These are phyloP conservation scores for Wickerhamiella occidentalis DNA, from an alignment of 805 yeast genomes.

Conservation along the genomic window DNA sequence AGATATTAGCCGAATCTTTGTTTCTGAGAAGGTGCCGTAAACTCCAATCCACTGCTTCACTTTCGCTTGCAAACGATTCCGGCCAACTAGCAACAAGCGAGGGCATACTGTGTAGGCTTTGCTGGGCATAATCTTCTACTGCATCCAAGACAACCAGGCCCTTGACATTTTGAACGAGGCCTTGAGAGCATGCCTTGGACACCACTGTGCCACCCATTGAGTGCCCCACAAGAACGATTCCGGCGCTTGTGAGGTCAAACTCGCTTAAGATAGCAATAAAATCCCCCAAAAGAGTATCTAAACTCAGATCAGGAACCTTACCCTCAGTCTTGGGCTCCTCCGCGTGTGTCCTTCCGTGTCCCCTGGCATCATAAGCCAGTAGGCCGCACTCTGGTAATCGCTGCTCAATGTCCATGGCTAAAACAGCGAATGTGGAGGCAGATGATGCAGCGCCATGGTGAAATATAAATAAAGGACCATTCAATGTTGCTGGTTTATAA, in stretches of 20 bases:
- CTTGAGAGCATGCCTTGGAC: constrained; percentile 37
- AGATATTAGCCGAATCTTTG: constrained; percentile 49
- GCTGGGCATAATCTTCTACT: constrained; percentile 83
- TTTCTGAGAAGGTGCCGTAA: constrained; percentile 38
- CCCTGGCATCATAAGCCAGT: constrained; percentile 67
- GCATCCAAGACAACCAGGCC: constrained; percentile 81
- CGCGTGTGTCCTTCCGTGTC: constrained; percentile 50
- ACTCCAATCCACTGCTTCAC: constrained; percentile 68
- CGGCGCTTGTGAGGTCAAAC: constrained; percentile 13
- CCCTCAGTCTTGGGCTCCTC: neutral
- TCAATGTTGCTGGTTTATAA: constrained; percentile 37
- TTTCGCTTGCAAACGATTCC: constrained; percentile 36
- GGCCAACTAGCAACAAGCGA: constrained; percentile 60
- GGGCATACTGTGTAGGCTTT: constrained; percentile 55
- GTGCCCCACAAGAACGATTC: constrained; percentile 65
- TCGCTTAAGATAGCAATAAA: constrained; percentile 36
- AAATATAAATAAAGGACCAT: constrained; percentile 51
- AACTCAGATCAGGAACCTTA: constrained; percentile 29
- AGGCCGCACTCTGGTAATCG: constrained; percentile 43
- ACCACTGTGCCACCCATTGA: constrained; percentile 86
- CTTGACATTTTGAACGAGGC: constrained; percentile 28
- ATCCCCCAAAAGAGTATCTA: constrained; percentile 48
- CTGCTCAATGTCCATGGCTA: constrained; percentile 31
- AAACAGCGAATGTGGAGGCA: constrained; percentile 58
- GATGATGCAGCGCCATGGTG: constrained; percentile 97